phyloP scores from a whole-genome alignment of 2,329 filamentous ascomycete genomes.

The Coccinonectria pachysandricola region DNA sequence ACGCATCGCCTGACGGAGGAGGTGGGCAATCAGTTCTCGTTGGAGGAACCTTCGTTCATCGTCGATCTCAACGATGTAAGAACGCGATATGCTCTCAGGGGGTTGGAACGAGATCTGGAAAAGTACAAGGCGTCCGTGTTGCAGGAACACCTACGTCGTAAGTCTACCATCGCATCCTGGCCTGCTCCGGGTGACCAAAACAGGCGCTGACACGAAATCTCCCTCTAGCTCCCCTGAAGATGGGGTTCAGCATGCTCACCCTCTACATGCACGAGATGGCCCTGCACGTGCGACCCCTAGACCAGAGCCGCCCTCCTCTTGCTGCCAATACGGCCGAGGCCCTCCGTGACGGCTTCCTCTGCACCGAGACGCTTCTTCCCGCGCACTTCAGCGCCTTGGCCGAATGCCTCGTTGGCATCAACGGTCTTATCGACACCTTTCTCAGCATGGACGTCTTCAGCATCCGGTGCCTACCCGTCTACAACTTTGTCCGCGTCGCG shows the following conservation, averaged over 20 bases:
- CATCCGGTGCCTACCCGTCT: conserved; percentile 57
- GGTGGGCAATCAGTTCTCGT: conserved; percentile 53
- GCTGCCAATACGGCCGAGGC: conserved; percentile 36
- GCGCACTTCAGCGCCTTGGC: conserved; percentile 58
- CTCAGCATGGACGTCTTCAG: conserved; percentile 46
- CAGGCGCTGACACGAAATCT: too few species aligned
- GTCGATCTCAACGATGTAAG: conserved; percentile 50
- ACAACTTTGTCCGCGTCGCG: conserved; percentile 60
- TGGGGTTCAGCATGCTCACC: conserved; percentile 55
- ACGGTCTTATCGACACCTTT: conserved; percentile 57
- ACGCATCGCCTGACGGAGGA: conserved; percentile 58
- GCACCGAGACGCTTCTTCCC: conserved; percentile 28
- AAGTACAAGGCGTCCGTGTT: conserved; percentile 48
- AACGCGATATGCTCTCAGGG: conserved; percentile 53
- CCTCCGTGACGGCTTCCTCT: conserved; percentile 31
- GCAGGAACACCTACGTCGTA: conserved; percentile 43
- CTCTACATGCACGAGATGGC: conserved; percentile 70
- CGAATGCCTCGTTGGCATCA: conserved; percentile 55
- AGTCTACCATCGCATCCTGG: too few species aligned
- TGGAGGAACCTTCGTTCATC: conserved; percentile 50
- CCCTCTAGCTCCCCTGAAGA: conserved; percentile 44
- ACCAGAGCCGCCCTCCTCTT: conserved; percentile 40
- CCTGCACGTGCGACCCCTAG: conserved; percentile 53
- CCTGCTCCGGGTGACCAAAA: too few species aligned
- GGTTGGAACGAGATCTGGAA: conserved; percentile 54